Base-by-base conservation (phyloP, 1,139 yeast species). In the Nakaseomyces glabratus region DNA sequence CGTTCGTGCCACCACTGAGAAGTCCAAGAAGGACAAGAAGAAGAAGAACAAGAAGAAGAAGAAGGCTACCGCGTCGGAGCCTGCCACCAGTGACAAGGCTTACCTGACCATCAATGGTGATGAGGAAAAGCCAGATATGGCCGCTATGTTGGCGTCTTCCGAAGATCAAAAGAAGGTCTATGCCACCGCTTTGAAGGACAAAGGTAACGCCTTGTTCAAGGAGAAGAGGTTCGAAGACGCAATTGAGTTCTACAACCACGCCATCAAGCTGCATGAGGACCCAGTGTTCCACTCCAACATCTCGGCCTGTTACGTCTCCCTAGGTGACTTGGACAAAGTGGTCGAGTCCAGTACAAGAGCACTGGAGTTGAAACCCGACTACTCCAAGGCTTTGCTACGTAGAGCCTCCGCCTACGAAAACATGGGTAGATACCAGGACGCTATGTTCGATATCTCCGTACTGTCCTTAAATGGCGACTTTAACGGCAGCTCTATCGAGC, bases 271-370 rank as follows among this genome's bases (percentile, higher is more conserved):
- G 54, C 75, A 76, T 55, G 62, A 67, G 45, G 95, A 88, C 58
- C 86, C 95, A 11, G 81, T 86, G 31, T 88, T 72, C 63, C 86
- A 78, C 65, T 84, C 95, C 44, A 85, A 85, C 67, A 74, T 94
- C 63, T 85, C 95, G 16, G 97, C 96, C 12, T 88, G 95, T 62
- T 82, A 82, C 62, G 80, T 85, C 38, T 84, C 90, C 18, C 68
- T 82, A 47, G 73, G 76, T 41, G 74, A 85, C 45, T 78, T 73
- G 55, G 82, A 81, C 48, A 76, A 82, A 52, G 95, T 85, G 31
- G 72, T 88, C 47, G 82, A 75, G 48, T 95, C 85, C 59, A 80
- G 95, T 38, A 73, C 94, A 20, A 73, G 69, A 44, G 97, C 97
- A 25, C 70, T 88, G 52, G 70, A 74, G 46, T 63, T 86, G 53